Base-by-base conservation (phyloP, 148 eudicot species). In the Persicaria tinctoria region DNA sequence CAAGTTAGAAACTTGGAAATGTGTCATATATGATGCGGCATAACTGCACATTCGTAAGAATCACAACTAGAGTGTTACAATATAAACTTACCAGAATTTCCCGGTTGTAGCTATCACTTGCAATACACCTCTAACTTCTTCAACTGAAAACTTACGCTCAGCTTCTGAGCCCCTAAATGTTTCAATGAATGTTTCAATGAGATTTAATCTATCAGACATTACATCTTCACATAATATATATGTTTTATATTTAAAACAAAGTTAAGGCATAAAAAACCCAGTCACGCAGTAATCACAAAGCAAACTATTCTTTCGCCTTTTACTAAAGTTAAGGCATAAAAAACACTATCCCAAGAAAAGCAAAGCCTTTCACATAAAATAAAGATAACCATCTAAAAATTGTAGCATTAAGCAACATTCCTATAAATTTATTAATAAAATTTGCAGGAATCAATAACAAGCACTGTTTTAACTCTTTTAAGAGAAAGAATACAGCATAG, bases 41-140 rank as follows among this genome's bases (percentile, higher is more conserved):
- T 64, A 64, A 32, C 16, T 72, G 14, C 14, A 32, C 41, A 51
- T 72, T 50, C 38, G 13, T 11, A 27, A 49, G 48, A 73, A 23
- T 17, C 13, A 73, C 50, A 41, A 17, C 17, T 55, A 20, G 50
- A 57, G 12, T 46, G 50, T 73, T 0, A 7, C 49, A 51, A 59
- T 68, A 75, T 68, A 80, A 75, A 51, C 85, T 66, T 89, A 93
- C 97, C 97, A 90, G 80, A 85, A 93, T 69, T 87, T 86, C 75
- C 97, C 97, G 4, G 96, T 86, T 50, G 91, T 82, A 75, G 97
- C 91, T 69, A 86, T 87, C 60, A 78, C 75, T 82, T 85, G 89
- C 77, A 93, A 77, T 51, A 82, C 79, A 70, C 76, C 77, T 84
- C 86, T 85, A 51, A 83, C 87, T 75, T 86, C 96, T 74, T 87